Evolutionary conservation across 192 early-diverging fungal genomes (phyloP), one percentile per base, ranked within the genome.

Genomic region (Pilaira anomala): DNA sequence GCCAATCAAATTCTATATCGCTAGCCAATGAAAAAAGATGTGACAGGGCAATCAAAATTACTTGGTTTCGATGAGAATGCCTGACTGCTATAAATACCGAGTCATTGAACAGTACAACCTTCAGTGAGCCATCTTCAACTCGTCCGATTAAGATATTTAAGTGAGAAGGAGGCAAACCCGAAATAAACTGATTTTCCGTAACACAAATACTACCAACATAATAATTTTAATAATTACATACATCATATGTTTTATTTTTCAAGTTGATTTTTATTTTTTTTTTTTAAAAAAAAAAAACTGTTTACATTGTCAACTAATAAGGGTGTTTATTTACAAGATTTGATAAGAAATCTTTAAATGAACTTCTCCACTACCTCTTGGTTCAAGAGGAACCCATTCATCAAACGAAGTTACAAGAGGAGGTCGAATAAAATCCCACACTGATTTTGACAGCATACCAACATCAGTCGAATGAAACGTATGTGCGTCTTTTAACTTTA

Each of bases 321-420:
- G 25, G 21, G 0, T 48, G 1, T 12, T 11, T 50, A 26, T 51
- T 28, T 51, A 36, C 19, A 9, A 9, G 33, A 36, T 36, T 9
- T 1, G 7, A 36, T 36, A 36, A 5, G 33, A 36, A 36, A 36
- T 36, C 33, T 36, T 50, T 9, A 69, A 21, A 56, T 58, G 60
- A 2, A 63, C 28, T 24, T 63, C 61, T 21, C 68, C 61, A 42
- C 55, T 63, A 11, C 54, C 62, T 0, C 36, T 8, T 25, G 68
- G 68, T 7, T 63, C 22, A 36, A 63, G 61, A 25, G 68, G 48
- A 6, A 63, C 2, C 61, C 68, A 69, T 11, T 19, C 30, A 30
- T 65, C 63, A 21, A 28, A n/a, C 5, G 44, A n/a, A 28, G 22
- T 56, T 4, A 49, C 48, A 6, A 19, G 6, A 13, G 51, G 51